Evolutionary conservation across 139 green algal species (phyloP).

Genomic region (Deuterostichococcus epilithicus): DNA sequence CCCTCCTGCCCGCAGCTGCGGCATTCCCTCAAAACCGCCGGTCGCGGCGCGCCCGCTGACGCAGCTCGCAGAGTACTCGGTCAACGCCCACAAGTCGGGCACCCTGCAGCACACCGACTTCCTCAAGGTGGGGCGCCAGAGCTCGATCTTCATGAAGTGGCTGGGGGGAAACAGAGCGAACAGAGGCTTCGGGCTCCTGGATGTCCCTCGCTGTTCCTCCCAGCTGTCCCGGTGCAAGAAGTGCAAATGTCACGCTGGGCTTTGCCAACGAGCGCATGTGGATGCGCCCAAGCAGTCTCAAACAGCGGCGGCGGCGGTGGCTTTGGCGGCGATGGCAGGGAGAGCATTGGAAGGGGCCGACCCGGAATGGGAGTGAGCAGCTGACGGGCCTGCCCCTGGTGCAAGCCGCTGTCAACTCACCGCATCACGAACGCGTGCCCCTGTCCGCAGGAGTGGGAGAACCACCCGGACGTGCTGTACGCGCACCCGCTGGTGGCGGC

Average conservation of each 20-base stretch:
- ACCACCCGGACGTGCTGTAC: conserved; percentile 70
- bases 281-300: too few relatives aligned
- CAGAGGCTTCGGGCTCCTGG: not conserved
- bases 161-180: not conserved
- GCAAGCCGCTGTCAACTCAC: too few relatives aligned
- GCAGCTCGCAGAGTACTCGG: conserved; percentile 74
- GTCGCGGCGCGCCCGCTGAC: conserved; percentile 57
- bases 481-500: conserved; percentile 59
- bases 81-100: conserved; percentile 71
- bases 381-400: too few relatives aligned
- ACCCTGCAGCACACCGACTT: conserved; percentile 49
- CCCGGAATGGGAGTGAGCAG: too few relatives aligned
- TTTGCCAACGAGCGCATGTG: not conserved
- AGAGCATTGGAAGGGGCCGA: too few relatives aligned
- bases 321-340: too few relatives aligned
- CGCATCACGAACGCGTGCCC: not conserved
- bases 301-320: too few relatives aligned
- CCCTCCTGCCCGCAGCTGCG: conserved; percentile 56
- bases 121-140: conserved; percentile 13
- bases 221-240: too few relatives aligned
- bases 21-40: conserved; percentile 76
- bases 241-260: not conserved
- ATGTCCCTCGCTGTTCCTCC: not conserved
- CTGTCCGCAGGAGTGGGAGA: conserved; percentile 49
- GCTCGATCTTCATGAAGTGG: too few relatives aligned